A percentile compares a stretch with the other conserved stretches of the same genome.
phyloP scores from a whole-genome alignment of 495 filamentous ascomycete genomes.

The Aspergillus saccharolyticus region DNA sequence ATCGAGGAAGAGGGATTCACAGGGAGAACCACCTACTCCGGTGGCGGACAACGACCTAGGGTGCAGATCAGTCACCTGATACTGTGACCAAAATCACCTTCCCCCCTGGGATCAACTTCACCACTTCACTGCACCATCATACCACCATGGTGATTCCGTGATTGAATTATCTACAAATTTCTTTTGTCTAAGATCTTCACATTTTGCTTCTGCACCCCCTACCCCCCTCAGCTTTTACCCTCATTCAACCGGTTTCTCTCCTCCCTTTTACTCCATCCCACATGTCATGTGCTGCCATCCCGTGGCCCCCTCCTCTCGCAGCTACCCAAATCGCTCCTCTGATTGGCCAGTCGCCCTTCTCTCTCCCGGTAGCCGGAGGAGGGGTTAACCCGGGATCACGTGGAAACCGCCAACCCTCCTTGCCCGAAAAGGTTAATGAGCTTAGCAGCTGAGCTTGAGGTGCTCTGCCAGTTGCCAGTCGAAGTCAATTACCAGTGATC shows the following conservation, averaged over 20 bases:
- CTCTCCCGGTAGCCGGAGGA: constrained; percentile 20
- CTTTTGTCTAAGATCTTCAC: background rate
- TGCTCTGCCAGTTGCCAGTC: too few relatives aligned
- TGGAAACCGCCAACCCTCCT: constrained; percentile 16
- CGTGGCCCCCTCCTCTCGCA: constrained; percentile 37
- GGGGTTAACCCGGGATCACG: constrained; percentile 28
- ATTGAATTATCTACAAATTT: background rate
- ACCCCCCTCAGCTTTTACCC: background rate
- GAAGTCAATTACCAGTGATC: too few relatives aligned
- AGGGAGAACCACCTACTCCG: constrained; percentile 20
- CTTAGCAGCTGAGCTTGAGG: background rate
- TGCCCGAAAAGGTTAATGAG: background rate
- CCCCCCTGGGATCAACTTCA: background rate
- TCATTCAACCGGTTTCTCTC: constrained; percentile 15
- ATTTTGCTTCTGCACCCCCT: background rate
- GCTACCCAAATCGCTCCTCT: constrained; percentile 7
- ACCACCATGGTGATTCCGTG: background rate
- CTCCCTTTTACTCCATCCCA: constrained; percentile 12
- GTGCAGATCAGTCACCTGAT: constrained; percentile 39
- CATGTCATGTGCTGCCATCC: constrained; percentile 42
- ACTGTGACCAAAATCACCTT: background rate
- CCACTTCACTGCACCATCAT: constrained; percentile 7
- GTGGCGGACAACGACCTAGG: constrained; percentile 18
- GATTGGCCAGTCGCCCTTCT: constrained; percentile 29
- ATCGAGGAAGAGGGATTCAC: constrained; percentile 15